Conservation (phyloP, 345 rosid species). For the Rhodamnia rubescens region DNA sequence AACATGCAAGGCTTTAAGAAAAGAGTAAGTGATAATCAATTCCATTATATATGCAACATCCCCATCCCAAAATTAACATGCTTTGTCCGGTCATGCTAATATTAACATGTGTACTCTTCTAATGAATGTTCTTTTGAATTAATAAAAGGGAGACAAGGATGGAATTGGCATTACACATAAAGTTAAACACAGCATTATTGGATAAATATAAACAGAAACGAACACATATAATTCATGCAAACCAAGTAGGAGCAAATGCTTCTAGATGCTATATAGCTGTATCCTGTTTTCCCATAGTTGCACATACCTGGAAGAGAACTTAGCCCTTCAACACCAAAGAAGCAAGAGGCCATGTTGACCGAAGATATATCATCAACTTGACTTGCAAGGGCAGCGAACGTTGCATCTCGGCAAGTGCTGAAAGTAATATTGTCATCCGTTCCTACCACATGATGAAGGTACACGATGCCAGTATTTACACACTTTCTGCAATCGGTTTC, state of each 20-base stretch:
- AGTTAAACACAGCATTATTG: not conserved
- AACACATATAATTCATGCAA: not conserved
- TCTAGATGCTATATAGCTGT: not conserved
- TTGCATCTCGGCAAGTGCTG: conserved; percentile 88
- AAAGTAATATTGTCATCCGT: conserved; percentile 48
- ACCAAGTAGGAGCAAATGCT: not conserved
- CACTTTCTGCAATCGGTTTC: conserved; percentile 58
- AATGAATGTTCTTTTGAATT: too few species aligned
- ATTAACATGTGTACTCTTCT: not conserved
- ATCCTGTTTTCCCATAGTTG: not conserved
- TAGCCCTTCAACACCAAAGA: conserved; percentile 75
- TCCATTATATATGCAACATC: not conserved
- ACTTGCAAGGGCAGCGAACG: conserved; percentile 68
- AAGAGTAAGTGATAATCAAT: not conserved
- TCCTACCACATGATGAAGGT: conserved; percentile 56
- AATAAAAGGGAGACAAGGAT: not conserved
- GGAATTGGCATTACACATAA: not conserved
- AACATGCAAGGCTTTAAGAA: not conserved
- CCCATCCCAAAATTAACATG: not conserved
- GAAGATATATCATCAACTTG: conserved; percentile 54
- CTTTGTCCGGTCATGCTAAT: not conserved
- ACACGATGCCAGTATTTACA: conserved; percentile 63
- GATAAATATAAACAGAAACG: not conserved
- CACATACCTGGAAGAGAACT: conserved; percentile 33
- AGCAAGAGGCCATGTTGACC: conserved; percentile 62